Conservation (phyloP, 306 rosid species). For the Astragalus glycyphyllos region DNA sequence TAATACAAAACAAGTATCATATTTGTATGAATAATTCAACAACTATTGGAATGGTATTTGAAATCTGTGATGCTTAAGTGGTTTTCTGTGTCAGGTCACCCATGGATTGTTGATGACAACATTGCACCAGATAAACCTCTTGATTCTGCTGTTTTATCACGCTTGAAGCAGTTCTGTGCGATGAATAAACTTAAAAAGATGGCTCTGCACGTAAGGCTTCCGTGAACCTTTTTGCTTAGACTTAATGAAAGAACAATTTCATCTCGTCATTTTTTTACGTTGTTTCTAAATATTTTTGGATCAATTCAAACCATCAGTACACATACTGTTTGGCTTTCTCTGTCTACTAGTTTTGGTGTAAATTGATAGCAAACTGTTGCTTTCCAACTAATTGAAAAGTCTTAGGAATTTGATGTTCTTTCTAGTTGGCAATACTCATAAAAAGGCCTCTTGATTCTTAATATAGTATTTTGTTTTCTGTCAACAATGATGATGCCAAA, state of each 20-base stretch:
- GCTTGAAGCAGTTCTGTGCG: constrained; percentile 66
- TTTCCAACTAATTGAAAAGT: constrained; percentile 11
- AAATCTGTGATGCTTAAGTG: constrained; percentile 13
- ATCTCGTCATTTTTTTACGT: neutral
- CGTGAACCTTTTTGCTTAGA: constrained; percentile 22
- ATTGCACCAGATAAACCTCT: constrained; percentile 68
- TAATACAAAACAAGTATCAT: constrained; percentile 10
- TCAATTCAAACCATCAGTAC: too few relatives aligned
- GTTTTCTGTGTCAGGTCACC: constrained; percentile 59
- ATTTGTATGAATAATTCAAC: constrained; percentile 19
- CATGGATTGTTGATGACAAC: constrained; percentile 65
- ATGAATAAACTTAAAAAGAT: constrained; percentile 74
- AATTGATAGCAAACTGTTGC: constrained; percentile 10
- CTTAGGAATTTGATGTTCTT: constrained; percentile 2
- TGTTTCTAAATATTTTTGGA: too few relatives aligned
- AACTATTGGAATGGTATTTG: constrained; percentile 1
- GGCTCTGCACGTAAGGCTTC: constrained; percentile 65
- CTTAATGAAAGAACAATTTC: constrained; percentile 1
- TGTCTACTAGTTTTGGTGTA: neutral
- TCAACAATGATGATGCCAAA: constrained; percentile 22
- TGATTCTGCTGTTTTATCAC: constrained; percentile 67
- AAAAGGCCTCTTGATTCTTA: constrained; percentile 33
- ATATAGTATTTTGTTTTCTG: neutral
- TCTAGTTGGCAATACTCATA: neutral
- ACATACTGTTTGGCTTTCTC: too few relatives aligned